A percentile compares a stretch with the other conserved stretches of the same genome.
phyloP scores from a whole-genome alignment of 345 rosid species.

The Erodium maritimum region DNA sequence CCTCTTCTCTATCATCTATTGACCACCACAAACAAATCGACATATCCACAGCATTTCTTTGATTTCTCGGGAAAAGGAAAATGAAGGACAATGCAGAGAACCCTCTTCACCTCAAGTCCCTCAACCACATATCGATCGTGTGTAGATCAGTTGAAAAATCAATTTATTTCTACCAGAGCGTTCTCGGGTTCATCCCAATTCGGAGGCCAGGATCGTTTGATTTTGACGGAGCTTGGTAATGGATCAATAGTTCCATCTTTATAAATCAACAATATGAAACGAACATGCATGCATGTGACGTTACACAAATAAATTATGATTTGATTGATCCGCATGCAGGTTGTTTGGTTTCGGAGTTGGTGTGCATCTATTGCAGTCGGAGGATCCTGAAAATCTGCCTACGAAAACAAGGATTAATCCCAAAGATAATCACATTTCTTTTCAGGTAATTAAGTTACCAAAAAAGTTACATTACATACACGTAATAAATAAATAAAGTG shows the following conservation, averaged over 20 bases:
- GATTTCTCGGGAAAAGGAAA: neutral
- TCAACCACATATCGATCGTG: slow-evolving; percentile 69
- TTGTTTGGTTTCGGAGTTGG: slow-evolving; percentile 68
- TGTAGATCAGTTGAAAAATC: slow-evolving; percentile 63
- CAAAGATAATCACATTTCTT: slow-evolving; percentile 77
- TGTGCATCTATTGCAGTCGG: slow-evolving; percentile 68
- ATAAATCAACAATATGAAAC: neutral
- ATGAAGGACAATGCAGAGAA: slow-evolving; percentile 38
- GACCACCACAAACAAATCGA: no score
- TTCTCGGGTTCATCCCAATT: slow-evolving; percentile 67
- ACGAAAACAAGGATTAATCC: slow-evolving; percentile 65
- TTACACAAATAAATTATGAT: no score
- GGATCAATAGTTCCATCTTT: neutral
- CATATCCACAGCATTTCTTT: no score
- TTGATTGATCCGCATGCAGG: slow-evolving; percentile 21
- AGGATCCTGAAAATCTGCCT: slow-evolving; percentile 44
- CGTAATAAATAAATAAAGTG: no score
- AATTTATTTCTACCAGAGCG: slow-evolving; percentile 50
- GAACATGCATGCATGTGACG: no score
- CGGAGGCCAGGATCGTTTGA: slow-evolving; percentile 79
- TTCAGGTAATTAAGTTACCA: slow-evolving; percentile 33
- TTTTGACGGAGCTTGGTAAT: slow-evolving; percentile 84
- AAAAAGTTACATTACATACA: no score
- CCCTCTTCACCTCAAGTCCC: slow-evolving; percentile 63
- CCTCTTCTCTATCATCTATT: no score